phyloP scores from a whole-genome alignment of 2,329 filamentous ascomycete species.

The Phoma herbarum region DNA sequence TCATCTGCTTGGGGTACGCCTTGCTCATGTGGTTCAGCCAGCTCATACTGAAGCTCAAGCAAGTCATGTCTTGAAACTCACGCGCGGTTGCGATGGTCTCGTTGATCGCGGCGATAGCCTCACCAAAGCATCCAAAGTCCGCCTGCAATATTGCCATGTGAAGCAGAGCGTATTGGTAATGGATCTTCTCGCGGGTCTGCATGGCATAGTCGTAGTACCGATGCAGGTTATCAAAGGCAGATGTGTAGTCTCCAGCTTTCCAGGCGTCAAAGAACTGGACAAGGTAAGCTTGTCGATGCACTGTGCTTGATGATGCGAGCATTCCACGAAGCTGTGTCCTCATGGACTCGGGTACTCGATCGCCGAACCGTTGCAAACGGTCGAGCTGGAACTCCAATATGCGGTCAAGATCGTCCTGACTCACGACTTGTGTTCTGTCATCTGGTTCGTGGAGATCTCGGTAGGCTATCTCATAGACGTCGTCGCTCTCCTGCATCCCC shows the following conservation, averaged over 20 bases:
- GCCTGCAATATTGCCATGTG: conserved; percentile 93
- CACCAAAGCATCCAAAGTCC: conserved; percentile 89
- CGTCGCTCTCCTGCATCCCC: conserved; percentile 61
- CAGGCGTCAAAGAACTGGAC: conserved; percentile 90
- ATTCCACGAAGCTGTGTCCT: conserved; percentile 74
- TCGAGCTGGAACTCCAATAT: conserved; percentile 89
- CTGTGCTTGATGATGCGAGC: conserved; percentile 70
- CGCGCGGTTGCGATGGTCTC: conserved; percentile 94
- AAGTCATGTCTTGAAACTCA: conserved; percentile 90
- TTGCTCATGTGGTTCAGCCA: conserved; percentile 97
- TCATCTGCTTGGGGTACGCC: conserved; percentile 79
- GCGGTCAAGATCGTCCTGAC: conserved; percentile 80
- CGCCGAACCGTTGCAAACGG: conserved; percentile 86
- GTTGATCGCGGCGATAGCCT: conserved; percentile 92
- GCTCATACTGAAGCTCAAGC: conserved; percentile 92
- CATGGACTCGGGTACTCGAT: conserved; percentile 77
- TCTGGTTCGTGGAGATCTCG: conserved; percentile 56
- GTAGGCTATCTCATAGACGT: conserved; percentile 61
- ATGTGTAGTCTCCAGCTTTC: conserved; percentile 88
- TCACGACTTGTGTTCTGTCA: conserved; percentile 61
- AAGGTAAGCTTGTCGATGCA: conserved; percentile 79
- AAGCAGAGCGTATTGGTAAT: conserved; percentile 94
- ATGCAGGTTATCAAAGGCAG: conserved; percentile 89
- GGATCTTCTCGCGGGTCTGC: conserved; percentile 80
- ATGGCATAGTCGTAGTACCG: conserved; percentile 97